Evolutionary conservation across 2,329 filamentous ascomycete species (phyloP), one percentile per base, ranked within the genome.

Genomic region (Phaeosphaeria sp.): DNA sequence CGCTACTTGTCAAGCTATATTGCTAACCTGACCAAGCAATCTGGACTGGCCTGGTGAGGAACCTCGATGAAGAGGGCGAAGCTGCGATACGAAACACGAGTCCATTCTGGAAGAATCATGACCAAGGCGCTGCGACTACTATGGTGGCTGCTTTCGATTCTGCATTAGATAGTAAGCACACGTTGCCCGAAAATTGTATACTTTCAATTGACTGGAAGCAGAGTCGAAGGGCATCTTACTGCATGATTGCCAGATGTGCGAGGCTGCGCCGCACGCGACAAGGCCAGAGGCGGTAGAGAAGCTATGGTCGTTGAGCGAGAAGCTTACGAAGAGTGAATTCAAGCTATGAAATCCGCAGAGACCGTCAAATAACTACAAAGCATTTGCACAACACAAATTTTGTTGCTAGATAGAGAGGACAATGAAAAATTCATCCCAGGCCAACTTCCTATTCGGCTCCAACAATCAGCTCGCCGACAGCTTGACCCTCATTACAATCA

Each of bases 131-230:
- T 43, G 67, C 69, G 7, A 75, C 72, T 4, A 67, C 64, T 3
- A 17, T 75, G 20, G 72, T 75, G 15, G 73, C 69, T 3, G 72
- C 72, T 6, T 63, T 75, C n/a, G 73, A 75, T 57, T 72, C 72
- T 18, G 60, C 63, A 17, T 43, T 74, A 13, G 61, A 68, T n/a
- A 50, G 71, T 72, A 45, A 47, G 59, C 1, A 0, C 8, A 27
- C 3, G n/a, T 6, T 6, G 11, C 6, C 13, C 21, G 6, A n/a
- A 30, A n/a, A 13, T 11, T 3, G 40, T 9, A 22, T 1, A n/a
- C 1, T 11, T 2, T 6, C 8, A n/a, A 8, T 49, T 56, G 9
- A 64, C 24, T 18, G 2, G 2, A 9, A n/a, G 6, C 24, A 74
- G 70, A 68, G 2, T 56, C 65, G 2, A 55, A 67, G 39, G 68